Conservation (phyloP, 78 protist genomes). For the Emiliania huxleyi region DNA sequence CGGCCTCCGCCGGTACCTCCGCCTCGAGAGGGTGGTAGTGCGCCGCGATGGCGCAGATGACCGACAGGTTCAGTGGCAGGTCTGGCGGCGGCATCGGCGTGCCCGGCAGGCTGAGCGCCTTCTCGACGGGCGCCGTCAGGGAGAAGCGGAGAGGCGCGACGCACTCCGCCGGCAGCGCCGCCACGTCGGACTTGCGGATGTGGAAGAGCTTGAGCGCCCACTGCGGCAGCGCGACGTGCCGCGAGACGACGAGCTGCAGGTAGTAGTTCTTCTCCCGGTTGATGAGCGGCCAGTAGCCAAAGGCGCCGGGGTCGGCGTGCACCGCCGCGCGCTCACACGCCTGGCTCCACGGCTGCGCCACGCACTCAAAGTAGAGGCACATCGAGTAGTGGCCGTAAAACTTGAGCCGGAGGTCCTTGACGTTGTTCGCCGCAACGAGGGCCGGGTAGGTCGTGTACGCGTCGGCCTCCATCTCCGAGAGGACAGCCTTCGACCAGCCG, state of each 20-base stretch:
- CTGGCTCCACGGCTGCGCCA: background rate
- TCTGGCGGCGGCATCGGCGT: no score
- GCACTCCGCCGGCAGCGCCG: background rate
- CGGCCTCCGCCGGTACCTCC: no score
- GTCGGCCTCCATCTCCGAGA: background rate
- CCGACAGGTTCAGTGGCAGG: no score
- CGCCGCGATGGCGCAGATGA: no score
- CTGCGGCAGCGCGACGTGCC: background rate
- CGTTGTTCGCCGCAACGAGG: background rate
- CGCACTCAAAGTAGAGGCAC: background rate
- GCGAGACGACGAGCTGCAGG: background rate
- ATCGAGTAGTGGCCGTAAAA: background rate
- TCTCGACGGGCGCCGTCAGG: background rate
- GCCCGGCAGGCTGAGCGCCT: no score
- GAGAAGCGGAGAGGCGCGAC: background rate
- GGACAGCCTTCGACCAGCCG: background rate
- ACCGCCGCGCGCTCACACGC: background rate
- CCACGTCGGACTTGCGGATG: background rate
- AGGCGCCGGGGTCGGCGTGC: background rate
- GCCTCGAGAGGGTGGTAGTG: no score
- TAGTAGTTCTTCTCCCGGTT: background rate
- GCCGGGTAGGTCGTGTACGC: background rate
- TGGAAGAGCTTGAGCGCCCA: background rate
- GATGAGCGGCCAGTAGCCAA: background rate
- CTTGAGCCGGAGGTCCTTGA: background rate